phyloP scores from a whole-genome alignment of 2,329 filamentous ascomycete species.

The Talaromyces funiculosus region DNA sequence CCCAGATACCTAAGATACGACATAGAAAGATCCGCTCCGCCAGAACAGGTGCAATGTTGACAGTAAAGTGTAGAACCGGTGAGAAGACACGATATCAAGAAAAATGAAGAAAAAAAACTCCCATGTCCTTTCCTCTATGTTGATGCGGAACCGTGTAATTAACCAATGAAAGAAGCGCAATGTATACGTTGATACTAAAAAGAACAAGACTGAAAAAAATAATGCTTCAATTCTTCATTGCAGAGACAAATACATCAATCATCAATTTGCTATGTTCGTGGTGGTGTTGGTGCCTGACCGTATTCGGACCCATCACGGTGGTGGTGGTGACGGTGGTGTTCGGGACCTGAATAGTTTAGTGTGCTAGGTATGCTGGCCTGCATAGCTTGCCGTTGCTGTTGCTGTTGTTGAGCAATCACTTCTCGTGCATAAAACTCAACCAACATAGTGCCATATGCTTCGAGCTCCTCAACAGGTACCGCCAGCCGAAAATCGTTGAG shows the following conservation, averaged over 20 bases:
- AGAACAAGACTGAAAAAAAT: neutral
- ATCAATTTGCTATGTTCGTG: conserved; percentile 1
- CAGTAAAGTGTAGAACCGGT: neutral
- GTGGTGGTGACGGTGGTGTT: conserved; percentile 6
- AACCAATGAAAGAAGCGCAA: neutral
- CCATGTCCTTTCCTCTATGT: conserved; percentile 11
- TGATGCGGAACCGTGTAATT: neutral
- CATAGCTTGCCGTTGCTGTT: conserved; percentile 12
- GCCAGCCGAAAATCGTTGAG: conserved; percentile 94
- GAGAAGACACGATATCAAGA: neutral
- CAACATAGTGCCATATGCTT: conserved; percentile 96
- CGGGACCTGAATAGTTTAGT: conserved; percentile 2
- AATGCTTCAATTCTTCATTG: neutral
- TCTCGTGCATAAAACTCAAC: conserved; percentile 97
- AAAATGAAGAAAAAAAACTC: conserved; percentile 2
- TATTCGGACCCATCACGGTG: conserved; percentile 11
- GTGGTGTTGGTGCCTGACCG: conserved; percentile 10
- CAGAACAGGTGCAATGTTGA: conserved; percentile 1
- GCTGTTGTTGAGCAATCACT: conserved; percentile 57
- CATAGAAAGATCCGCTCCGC: conserved; percentile 2
- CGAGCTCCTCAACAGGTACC: conserved; percentile 88
- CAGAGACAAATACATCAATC: neutral
- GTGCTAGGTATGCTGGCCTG: neutral
- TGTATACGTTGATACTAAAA: neutral
- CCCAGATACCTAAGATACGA: conserved; percentile 2